These are phyloP conservation scores for Claviceps sp. DNA, from an alignment of 2,329 filamentous ascomycete species.

Conservation along the genomic window DNA sequence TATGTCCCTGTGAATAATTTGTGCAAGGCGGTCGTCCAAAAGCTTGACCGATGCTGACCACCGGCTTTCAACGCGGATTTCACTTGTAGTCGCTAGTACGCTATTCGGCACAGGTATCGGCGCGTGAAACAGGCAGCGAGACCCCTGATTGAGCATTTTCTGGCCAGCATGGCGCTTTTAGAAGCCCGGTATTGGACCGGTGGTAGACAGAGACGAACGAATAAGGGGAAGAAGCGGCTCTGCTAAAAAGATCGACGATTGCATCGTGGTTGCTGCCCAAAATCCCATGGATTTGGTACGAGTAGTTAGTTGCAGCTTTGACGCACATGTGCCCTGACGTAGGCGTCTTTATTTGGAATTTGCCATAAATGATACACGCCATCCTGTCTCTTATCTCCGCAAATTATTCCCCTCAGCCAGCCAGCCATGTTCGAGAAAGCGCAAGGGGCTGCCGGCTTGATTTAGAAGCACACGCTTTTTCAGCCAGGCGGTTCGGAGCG, in stretches of 20 bases:
- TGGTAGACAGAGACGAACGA: background rate
- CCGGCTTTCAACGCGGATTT: background rate
- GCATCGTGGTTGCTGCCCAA: background rate
- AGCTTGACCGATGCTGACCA: background rate
- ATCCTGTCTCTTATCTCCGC: conserved; percentile 5
- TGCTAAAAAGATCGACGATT: background rate
- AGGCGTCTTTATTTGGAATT: background rate
- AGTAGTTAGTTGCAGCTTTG: background rate
- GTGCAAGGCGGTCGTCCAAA: background rate
- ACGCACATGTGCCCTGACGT: background rate
- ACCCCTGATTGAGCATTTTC: background rate
- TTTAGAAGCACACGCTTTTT: background rate
- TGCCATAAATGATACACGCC: background rate
- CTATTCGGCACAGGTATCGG: background rate
- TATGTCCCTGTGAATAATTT: background rate
- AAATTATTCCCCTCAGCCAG: background rate
- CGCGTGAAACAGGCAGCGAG: background rate
- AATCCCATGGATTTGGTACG: background rate
- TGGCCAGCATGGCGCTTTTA: background rate
- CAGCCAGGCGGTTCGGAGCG: background rate
- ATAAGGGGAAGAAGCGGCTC: background rate
- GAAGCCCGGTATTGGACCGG: background rate
- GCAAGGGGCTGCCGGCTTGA: background rate
- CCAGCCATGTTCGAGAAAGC: background rate
- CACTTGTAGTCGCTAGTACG: background rate